Evolutionary conservation across 164 flowering plant genomes (phyloP).

Genomic region (Magnolia officinalis): DNA sequence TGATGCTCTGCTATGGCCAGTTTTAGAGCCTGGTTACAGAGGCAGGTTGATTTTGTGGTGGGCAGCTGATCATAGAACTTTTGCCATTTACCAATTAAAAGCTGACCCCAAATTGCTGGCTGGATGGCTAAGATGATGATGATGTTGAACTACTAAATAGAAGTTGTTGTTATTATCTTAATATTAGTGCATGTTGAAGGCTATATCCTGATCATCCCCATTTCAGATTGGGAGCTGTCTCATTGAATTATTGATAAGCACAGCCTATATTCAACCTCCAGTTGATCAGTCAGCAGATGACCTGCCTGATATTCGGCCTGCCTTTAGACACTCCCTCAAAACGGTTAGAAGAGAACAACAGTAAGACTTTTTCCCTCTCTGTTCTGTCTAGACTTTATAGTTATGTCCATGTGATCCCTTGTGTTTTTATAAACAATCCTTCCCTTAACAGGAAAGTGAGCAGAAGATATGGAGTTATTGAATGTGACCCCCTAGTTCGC

Average conservation of each 20-base stretch:
- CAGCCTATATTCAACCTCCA: conserved; percentile 86
- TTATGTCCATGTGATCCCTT: not conserved
- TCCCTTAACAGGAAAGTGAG: conserved; percentile 38
- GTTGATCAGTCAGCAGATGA: conserved; percentile 48
- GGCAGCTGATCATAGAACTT: not conserved
- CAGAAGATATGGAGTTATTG: conserved; percentile 58
- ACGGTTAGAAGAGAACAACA: conserved; percentile 33
- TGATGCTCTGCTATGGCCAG: not conserved
- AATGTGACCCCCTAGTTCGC: conserved; percentile 49
- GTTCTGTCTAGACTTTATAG: not conserved
- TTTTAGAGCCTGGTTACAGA: not conserved
- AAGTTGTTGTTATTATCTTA: not conserved
- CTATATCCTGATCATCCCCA: conserved; percentile 3
- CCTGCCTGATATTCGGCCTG: conserved; percentile 89
- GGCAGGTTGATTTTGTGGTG: not conserved
- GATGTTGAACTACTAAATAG: not conserved
- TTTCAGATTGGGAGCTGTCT: conserved; percentile 85
- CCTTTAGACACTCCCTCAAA: conserved; percentile 65
- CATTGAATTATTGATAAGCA: conserved; percentile 69
- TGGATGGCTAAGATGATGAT: too few relatives aligned
- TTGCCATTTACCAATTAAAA: not conserved
- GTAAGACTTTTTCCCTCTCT: conserved; percentile 28
- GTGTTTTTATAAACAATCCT: not conserved
- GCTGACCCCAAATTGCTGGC: not conserved
- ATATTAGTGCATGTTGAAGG: not conserved